A percentile compares a stretch with the other conserved stretches of the same genome.
phyloP scores from a whole-genome alignment of 306 rosid species.

The Quercus parvula region DNA sequence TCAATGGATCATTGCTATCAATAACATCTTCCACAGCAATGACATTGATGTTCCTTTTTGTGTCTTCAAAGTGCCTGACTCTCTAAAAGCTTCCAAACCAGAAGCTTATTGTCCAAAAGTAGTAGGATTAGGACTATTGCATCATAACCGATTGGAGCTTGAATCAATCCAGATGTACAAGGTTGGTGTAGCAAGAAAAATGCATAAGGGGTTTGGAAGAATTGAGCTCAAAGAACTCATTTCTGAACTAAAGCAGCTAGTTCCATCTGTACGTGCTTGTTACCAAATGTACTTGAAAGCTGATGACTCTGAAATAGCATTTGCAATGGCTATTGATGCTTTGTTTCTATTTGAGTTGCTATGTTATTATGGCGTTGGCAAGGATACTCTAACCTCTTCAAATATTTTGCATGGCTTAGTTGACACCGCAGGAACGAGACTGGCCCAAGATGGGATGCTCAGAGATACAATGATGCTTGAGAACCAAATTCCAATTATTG shows the following conservation, averaged over 20 bases:
- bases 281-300: no score
- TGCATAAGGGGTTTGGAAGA: neutral
- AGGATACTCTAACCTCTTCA: neutral
- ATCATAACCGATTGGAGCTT: constrained; percentile 16
- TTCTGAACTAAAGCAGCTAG: neutral
- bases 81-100: constrained; percentile 9
- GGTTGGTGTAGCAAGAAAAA: constrained; percentile 1
- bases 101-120: constrained; percentile 24
- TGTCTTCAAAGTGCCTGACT: constrained; percentile 20
- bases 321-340: neutral
- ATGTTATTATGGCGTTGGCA: neutral
- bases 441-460: constrained; percentile 12
- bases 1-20: neutral
- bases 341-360: constrained; percentile 24
- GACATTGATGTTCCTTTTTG: neutral
- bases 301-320: no score
- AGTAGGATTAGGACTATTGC: constrained; percentile 24
- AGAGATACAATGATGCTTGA: constrained; percentile 31
- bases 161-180: constrained; percentile 29
- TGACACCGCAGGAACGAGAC: neutral
- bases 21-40: neutral
- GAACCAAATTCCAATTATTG: constrained; percentile 25
- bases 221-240: neutral
- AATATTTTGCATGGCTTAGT: no score
- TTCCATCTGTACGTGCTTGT: neutral